Base-by-base conservation (phyloP, 371 early-diverging fungal species). In the Mucor velutinosus region DNA sequence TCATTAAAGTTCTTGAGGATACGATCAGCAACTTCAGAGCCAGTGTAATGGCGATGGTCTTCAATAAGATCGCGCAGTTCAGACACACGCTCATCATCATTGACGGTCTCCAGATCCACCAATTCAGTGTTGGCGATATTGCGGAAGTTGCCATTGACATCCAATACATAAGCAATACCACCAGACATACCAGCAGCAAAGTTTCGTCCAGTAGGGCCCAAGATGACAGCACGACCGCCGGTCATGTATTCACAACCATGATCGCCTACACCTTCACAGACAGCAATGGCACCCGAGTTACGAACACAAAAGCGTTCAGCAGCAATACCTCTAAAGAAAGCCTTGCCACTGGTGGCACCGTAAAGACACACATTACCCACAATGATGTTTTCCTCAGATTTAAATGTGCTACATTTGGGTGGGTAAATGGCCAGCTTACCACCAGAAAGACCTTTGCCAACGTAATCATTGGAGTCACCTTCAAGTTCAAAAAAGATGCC, bases 201-300 rank as follows among this genome's bases (percentile, higher is more conserved):
- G 86, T 97, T 97, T 69, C 94, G 90, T 5, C 97, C 97, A 8
- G 92, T 91, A 23, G 70, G 60, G 61, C 96, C 97, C 4, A 97
- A 80, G 33, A 96, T 88, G 30, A 96, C 86, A 19, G 90, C 92
- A 19, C 93, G 86, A 39, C 96, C 97, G 43, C 96, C 97, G 11
- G 97, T 97, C 97, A 97, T 97, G 85, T 98, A 98, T 85, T 98
- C 99, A 81, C 97, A 97, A 51, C 97, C 99, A 77, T 98, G 99
- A 82, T 98, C 99, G 64, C 99, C 97, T 14, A 93, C 91, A 66
- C 99, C 99, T 83, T 98, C 99, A 58, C 94, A 92, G 7, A 98
- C 97, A 29, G 97, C 96, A 51, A 78, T 77, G n/a, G 97, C 99
- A 65, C 99, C 99, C 7, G 96, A 96, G 82, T 98, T 98, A 75